Evolutionary conservation across 2,329 filamentous ascomycete species (phyloP).

Genomic region (Zymoseptoria passerinii): DNA sequence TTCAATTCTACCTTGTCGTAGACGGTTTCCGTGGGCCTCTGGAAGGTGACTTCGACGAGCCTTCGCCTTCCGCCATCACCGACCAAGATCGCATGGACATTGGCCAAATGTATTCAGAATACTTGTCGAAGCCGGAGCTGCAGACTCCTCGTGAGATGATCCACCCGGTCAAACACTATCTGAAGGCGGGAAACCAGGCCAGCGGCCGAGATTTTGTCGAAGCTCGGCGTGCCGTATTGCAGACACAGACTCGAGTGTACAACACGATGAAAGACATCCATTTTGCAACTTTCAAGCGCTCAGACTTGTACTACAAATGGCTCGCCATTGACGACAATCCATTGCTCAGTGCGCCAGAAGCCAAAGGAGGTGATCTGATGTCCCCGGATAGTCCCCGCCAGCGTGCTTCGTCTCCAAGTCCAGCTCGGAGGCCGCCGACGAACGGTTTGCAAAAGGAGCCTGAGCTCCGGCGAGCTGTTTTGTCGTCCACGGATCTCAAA

Average conservation of each 20-base stretch:
- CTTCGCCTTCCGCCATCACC: conserved; percentile 43
- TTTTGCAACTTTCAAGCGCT: conserved; percentile 80
- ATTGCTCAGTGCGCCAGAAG: conserved; percentile 26
- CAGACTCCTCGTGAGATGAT: conserved; percentile 64
- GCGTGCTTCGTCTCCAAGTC: conserved; percentile 14
- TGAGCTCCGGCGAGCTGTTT: conserved; percentile 52
- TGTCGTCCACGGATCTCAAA: conserved; percentile 54
- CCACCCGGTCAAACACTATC: conserved; percentile 63
- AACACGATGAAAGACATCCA: conserved; percentile 75
- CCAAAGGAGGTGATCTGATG: conserved; percentile 9
- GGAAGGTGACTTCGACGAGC: conserved; percentile 72
- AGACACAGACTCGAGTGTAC: conserved; percentile 72
- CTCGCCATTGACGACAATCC: conserved; percentile 69
- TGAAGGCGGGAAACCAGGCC: conserved; percentile 67
- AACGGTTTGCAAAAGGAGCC: conserved; percentile 21
- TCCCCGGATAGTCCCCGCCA: conserved; percentile 11
- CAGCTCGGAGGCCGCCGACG: conserved; percentile 18
- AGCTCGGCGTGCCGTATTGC: conserved; percentile 72
- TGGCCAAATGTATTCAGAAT: conserved; percentile 83
- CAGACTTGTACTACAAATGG: conserved; percentile 93
- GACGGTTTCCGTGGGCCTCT: conserved; percentile 92
- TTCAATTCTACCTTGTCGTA: conserved; percentile 97
- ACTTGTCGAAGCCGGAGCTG: conserved; percentile 73
- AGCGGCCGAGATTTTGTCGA: conserved; percentile 73
- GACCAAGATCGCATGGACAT: conserved; percentile 80